Conservation (phyloP, 164 flowering plant genomes). For the Umbilicus rupestris region DNA sequence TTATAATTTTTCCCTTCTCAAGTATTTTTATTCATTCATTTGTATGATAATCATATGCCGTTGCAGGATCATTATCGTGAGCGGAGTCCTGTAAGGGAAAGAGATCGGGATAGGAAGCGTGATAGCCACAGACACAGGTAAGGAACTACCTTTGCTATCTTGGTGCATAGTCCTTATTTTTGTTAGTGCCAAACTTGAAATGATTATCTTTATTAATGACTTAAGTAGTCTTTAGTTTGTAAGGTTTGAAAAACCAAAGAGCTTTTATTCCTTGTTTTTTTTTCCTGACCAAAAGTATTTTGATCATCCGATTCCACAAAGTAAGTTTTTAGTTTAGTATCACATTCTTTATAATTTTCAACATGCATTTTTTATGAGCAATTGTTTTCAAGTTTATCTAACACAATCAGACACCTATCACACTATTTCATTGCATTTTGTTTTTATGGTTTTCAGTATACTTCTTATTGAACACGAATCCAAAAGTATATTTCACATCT, state of each 20-base stretch:
- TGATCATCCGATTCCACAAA: neutral
- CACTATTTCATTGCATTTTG: neutral
- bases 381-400: too few species aligned
- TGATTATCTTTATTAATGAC: neutral
- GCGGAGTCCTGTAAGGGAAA: conserved; percentile 74
- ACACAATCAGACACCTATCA: neutral
- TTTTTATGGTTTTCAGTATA: too few species aligned
- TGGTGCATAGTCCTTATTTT: neutral
- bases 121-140: conserved; percentile 89
- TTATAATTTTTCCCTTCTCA: neutral
- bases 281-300: neutral
- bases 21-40: neutral
- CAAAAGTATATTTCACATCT: too few species aligned
- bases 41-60: neutral
- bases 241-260: neutral
- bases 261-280: too few species aligned
- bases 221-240: neutral
- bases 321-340: neutral
- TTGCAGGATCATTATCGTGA: conserved; percentile 72
- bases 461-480: too few species aligned
- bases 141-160: neutral
- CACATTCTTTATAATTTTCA: neutral
- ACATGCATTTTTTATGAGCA: neutral
- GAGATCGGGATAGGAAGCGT: conserved; percentile 79
- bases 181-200: neutral